Evolutionary conservation across 148 eudicot species (phyloP), one percentile per base, ranked within the genome.

Genomic region (Rhododendron ovatum): DNA sequence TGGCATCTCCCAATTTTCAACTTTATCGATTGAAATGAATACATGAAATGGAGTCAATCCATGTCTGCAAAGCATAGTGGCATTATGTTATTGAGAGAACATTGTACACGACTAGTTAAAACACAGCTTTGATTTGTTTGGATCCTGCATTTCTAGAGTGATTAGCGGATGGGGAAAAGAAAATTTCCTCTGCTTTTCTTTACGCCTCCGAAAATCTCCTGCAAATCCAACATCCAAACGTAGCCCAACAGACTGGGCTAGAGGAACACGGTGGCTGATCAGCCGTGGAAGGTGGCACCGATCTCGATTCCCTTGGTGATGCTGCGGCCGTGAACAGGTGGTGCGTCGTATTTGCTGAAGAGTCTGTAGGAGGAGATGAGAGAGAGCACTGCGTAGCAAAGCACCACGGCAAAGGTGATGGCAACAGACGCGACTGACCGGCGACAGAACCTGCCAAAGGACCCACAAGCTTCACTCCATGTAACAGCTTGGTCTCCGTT

Each of bases 281-380:
- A 90, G 88, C 67, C 80, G 28, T 88, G 90, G 83, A 87, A 90
- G 65, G 81, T 82, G 57, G 80, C 87, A 41, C 90, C 69, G 35
- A 89, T 73, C 85, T 94, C 94, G 1, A 89, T 87, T 22, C 90
- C 91, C 86, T 90, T 92, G 88, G 59, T 65, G 41, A 18, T 59
- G 67, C 86, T 33, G 57, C 15, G 41, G 76, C 59, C 74, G 48
- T 37, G 79, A 82, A 57, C 59, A 4, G 85, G 84, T 0, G 99
- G 98, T 8, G 98, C 94, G 35, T 95, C 98, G 22, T 90, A 96
- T 33, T 92, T 96, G 93, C 92, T 92, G 89, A 96, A 96, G 81
- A 96, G 90, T 77, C 98, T 85, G 88, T 96, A 96, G 33, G 99
- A 96, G 24, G 99, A 96, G 84, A 96, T 89, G 78, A 96, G 92